Evolutionary conservation across 23 red algal genomes (phyloP).

Genomic region (Pyropia haitanensis): DNA sequence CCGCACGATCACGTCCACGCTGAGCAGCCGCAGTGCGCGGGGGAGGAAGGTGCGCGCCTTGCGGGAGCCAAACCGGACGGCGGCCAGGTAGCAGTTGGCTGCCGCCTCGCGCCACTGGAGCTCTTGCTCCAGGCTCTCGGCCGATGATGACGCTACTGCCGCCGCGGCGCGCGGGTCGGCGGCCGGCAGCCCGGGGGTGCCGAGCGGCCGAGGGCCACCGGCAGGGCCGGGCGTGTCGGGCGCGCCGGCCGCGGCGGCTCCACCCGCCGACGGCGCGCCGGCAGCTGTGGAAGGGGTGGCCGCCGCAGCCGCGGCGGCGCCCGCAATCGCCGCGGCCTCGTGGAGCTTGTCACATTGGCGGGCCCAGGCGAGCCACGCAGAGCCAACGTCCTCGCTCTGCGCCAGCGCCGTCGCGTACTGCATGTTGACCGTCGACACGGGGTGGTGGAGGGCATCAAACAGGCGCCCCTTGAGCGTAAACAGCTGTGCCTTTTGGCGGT

Average conservation of each 20-base stretch:
- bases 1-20: constrained; percentile 9
- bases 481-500: constrained; percentile 81
- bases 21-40: constrained; percentile 54
- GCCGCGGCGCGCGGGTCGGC: not conserved
- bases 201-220: too few relatives aligned
- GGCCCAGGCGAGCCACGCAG: constrained; percentile 85
- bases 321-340: not conserved
- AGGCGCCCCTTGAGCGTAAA: constrained; percentile 76
- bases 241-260: too few relatives aligned
- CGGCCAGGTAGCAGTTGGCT: constrained; percentile 72
- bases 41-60: constrained; percentile 45
- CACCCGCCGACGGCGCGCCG: too few relatives aligned
- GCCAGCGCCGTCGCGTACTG: constrained; percentile 49
- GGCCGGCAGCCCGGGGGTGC: too few relatives aligned
- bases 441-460: constrained; percentile 20
- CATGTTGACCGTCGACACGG: constrained; percentile 44
- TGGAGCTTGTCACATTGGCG: constrained; percentile 61
- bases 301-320: too few relatives aligned
- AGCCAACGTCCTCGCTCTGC: constrained; percentile 48
- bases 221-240: too few relatives aligned
- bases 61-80: constrained; percentile 84
- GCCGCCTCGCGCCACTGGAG: constrained; percentile 50
- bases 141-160: too few relatives aligned
- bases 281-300: too few relatives aligned
- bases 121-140: too few relatives aligned